Conservation (phyloP, 2,329 filamentous ascomycete species). For the Monosporascus ibericus region DNA sequence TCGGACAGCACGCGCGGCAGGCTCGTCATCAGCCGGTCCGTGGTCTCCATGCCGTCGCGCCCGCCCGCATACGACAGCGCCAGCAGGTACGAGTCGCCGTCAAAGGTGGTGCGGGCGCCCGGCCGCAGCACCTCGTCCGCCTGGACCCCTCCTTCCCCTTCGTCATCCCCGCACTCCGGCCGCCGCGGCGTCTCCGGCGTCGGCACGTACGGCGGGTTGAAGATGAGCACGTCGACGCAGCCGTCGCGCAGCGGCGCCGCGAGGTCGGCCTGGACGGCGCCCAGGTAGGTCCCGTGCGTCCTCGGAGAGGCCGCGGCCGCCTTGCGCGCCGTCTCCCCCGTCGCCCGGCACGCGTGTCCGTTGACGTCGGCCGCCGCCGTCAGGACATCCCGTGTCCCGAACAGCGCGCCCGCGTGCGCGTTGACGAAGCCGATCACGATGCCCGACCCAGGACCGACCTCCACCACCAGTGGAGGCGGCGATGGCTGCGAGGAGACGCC, state of each 20-base stretch:
- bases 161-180: constrained; percentile 28
- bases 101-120: constrained; percentile 43
- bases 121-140: constrained; percentile 15
- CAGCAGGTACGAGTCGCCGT: constrained; percentile 76
- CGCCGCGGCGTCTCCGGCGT: constrained; percentile 65
- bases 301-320: constrained; percentile 29
- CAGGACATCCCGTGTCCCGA: constrained; percentile 65
- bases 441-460: constrained; percentile 87
- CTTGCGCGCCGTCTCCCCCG: constrained; percentile 59
- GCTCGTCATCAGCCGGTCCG: constrained; percentile 66
- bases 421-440: constrained; percentile 86
- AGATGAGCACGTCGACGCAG: constrained; percentile 76
- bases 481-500: constrained; percentile 15
- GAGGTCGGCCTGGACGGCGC: constrained; percentile 66
- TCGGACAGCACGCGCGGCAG: constrained; percentile 58
- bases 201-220: constrained; percentile 96
- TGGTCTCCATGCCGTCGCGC: constrained; percentile 87
- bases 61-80: constrained; percentile 87
- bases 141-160: constrained; percentile 16
- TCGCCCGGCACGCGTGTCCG: constrained; percentile 72
- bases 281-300: constrained; percentile 50
- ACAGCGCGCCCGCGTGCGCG: constrained; percentile 65
- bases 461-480: constrained; percentile 61
- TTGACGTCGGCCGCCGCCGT: constrained; percentile 82
- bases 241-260: constrained; percentile 50